Conservation (phyloP, 169 alveolate species). For the Eimeria falciformis region DNA sequence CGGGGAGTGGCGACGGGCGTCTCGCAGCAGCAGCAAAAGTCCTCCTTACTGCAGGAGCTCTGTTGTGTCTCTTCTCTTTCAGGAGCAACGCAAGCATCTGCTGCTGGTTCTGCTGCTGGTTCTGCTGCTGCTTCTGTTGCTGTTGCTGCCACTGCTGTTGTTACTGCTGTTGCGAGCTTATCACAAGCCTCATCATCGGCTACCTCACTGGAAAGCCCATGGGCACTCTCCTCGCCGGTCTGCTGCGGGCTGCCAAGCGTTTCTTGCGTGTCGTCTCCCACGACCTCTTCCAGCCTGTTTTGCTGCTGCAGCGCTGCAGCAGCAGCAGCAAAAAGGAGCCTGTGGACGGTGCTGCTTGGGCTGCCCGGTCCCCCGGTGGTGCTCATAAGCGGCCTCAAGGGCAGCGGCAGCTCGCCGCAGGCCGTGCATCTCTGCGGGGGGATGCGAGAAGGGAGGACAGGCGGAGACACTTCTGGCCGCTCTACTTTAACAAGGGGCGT, state of each 20-base stretch:
- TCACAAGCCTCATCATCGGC: too few relatives aligned
- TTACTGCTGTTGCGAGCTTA: too few relatives aligned
- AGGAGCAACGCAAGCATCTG: slow-evolving; percentile 19
- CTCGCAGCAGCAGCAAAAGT: slow-evolving; percentile 31
- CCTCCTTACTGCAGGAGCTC: not conserved
- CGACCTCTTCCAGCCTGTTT: not conserved
- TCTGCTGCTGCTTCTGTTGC: slow-evolving; percentile 48
- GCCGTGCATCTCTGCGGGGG: slow-evolving; percentile 47
- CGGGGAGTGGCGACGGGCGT: not conserved
- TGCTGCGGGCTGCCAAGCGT: not conserved
- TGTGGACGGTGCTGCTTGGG: not conserved
- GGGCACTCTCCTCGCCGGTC: not conserved
- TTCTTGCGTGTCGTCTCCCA: not conserved
- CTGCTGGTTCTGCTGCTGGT: not conserved
- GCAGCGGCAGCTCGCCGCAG: slow-evolving; percentile 23
- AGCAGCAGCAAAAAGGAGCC: not conserved
- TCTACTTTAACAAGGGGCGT: not conserved
- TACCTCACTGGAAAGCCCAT: too few relatives aligned
- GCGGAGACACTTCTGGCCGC: not conserved
- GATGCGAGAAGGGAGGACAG: not conserved
- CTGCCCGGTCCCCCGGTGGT: not conserved
- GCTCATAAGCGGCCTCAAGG: slow-evolving; percentile 16
- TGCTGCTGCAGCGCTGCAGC: not conserved
- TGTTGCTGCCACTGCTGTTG: slow-evolving; percentile 18
- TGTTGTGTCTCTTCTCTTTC: slow-evolving; percentile 14